A percentile compares a stretch with the other conserved stretches of the same genome.
Evolutionary conservation across 2,329 filamentous ascomycete species (phyloP).

Genomic region (Zarea fungicola): DNA sequence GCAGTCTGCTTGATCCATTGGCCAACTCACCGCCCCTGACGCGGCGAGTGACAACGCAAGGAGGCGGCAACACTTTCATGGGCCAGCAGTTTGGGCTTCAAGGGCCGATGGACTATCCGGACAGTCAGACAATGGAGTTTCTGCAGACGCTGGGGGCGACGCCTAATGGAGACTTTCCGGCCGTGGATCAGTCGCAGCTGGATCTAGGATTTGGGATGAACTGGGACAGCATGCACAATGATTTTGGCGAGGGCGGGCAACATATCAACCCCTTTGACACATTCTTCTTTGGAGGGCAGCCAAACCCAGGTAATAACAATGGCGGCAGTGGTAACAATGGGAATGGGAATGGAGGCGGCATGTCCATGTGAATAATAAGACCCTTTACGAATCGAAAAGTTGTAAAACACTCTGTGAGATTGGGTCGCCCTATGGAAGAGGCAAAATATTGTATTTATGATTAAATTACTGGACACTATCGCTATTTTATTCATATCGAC

Average conservation of each 20-base stretch:
- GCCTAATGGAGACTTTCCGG: conserved; percentile 27
- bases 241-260: conserved; percentile 54
- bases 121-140: conserved; percentile 47
- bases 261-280: conserved; percentile 66
- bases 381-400: neutral
- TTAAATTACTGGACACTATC: too few species aligned
- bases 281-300: conserved; percentile 60
- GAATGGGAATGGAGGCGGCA: neutral
- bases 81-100: conserved; percentile 30
- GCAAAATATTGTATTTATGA: too few species aligned
- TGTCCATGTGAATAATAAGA: conserved; percentile 4
- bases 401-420: neutral
- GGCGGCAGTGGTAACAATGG: conserved; percentile 7
- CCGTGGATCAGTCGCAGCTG: conserved; percentile 44
- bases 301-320: conserved; percentile 2
- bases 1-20: conserved; percentile 35
- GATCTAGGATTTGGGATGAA: conserved; percentile 65
- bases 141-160: conserved; percentile 39
- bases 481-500: too few species aligned
- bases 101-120: conserved; percentile 35
- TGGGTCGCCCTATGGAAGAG: too few species aligned
- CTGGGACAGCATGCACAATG: conserved; percentile 58
- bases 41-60: conserved; percentile 31
- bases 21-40: conserved; percentile 40
- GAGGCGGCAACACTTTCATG: conserved; percentile 26